A percentile compares a stretch with the other conserved stretches of the same genome.
These are phyloP conservation scores for Marvania coccoides DNA, from an alignment of 139 green algal genomes.

Conservation along the genomic window DNA sequence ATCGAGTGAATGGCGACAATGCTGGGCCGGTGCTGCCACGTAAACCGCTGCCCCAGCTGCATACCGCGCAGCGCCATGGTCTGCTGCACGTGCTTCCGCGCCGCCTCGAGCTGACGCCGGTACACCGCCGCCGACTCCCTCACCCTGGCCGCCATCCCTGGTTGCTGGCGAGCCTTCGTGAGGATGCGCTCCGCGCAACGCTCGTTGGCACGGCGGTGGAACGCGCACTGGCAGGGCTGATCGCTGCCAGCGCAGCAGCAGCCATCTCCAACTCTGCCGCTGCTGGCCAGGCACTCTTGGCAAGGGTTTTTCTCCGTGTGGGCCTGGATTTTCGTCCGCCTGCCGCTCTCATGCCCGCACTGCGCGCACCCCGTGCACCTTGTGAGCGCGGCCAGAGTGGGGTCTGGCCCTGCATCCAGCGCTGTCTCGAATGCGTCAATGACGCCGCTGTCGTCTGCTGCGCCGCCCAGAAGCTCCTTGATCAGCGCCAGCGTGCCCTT, in stretches of 20 bases:
- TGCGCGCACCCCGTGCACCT: constrained; percentile 20
- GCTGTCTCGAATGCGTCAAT: neutral
- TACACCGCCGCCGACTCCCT: constrained; percentile 14
- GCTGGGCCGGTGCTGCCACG: constrained; percentile 39
- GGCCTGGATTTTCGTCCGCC: constrained; percentile 1
- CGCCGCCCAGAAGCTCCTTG: constrained; percentile 9
- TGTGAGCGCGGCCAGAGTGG: neutral
- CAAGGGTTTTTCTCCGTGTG: constrained; percentile 27
- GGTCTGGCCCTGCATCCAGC: neutral
- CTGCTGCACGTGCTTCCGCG: constrained; percentile 16
- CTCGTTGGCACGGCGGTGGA: constrained; percentile 19
- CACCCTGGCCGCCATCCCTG: constrained; percentile 24
- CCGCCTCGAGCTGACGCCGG: constrained; percentile 11
- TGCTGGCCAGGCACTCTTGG: neutral
- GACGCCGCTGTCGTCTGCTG: neutral
- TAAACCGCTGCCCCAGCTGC: neutral
- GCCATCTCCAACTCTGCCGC: neutral
- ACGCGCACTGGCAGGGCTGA: constrained; percentile 19
- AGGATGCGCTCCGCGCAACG: constrained; percentile 26
- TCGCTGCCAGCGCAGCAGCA: neutral
- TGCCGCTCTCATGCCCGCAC: constrained; percentile 27
- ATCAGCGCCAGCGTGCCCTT: constrained; percentile 6
- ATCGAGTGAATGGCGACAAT: constrained; percentile 4
- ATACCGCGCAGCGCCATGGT: neutral
- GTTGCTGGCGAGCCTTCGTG: constrained; percentile 2